Evolutionary conservation across 768 basidiomycete genomes (phyloP).

Genomic region (Lactarius hengduanensis): DNA sequence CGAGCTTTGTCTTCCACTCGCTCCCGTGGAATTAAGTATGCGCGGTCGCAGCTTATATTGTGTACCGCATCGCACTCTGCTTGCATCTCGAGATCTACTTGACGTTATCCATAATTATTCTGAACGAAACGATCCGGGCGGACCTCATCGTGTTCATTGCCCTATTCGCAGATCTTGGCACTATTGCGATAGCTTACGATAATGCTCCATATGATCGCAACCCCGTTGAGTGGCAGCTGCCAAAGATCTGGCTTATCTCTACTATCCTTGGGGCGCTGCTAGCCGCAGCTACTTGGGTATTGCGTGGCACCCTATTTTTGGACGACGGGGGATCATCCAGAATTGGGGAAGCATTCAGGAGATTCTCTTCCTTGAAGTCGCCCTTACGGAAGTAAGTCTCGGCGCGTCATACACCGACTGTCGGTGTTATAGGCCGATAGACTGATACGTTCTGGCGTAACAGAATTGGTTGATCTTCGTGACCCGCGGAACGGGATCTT

Average conservation of each 20-base stretch:
- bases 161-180: slow-evolving; percentile 47
- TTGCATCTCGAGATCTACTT: slow-evolving; percentile 49
- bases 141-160: slow-evolving; percentile 47
- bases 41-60: slow-evolving; percentile 45
- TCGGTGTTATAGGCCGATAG: not conserved
- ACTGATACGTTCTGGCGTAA: not conserved
- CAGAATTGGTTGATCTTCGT: slow-evolving; percentile 35
- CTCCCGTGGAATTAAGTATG: slow-evolving; percentile 29
- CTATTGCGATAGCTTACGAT: slow-evolving; percentile 51
- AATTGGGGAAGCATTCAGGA: slow-evolving; percentile 48
- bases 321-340: slow-evolving; percentile 42
- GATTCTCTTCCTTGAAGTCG: slow-evolving; percentile 48
- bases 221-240: slow-evolving; percentile 51
- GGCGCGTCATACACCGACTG: not conserved
- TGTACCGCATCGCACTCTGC: slow-evolving; percentile 51
- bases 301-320: slow-evolving; percentile 44
- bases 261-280: slow-evolving; percentile 38
- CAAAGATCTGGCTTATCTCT: slow-evolving; percentile 49
- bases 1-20: not conserved
- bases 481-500: slow-evolving; percentile 36
- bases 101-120: slow-evolving; percentile 45
- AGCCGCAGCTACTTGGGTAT: slow-evolving; percentile 45
- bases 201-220: slow-evolving; percentile 39
- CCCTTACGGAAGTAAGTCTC: slow-evolving; percentile 42
- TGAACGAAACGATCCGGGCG: slow-evolving; percentile 48